These are phyloP conservation scores for Carex pumila DNA, from an alignment of 176 grass and related monocot species.

Conservation along the genomic window DNA sequence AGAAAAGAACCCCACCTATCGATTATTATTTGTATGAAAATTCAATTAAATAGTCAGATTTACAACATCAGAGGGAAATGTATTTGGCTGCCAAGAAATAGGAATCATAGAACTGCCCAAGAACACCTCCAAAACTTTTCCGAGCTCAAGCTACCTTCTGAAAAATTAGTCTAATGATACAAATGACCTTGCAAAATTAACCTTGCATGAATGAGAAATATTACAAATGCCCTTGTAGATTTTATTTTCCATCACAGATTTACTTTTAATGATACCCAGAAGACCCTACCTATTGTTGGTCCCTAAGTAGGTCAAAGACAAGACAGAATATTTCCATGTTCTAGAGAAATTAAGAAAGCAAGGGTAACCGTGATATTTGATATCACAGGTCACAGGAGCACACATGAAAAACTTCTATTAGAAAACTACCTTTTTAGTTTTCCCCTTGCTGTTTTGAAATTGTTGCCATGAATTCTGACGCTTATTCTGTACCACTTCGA, in stretches of 20 bases:
- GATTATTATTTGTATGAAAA: background rate
- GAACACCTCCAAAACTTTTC: background rate
- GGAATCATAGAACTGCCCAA: background rate
- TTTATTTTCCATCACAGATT: background rate
- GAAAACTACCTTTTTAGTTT: constrained; percentile 76
- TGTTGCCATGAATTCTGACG: constrained; percentile 96
- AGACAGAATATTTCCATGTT: background rate
- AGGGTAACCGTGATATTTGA: background rate
- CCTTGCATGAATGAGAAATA: background rate
- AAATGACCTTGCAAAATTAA: background rate
- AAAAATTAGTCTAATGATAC: background rate
- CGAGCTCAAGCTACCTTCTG: background rate
- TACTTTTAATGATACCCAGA: background rate
- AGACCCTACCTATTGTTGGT: background rate
- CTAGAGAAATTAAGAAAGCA: background rate
- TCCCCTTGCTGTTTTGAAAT: constrained; percentile 89
- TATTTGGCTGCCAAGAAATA: background rate
- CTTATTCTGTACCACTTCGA: constrained; percentile 89
- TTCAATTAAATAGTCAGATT: background rate
- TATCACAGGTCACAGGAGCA: background rate
- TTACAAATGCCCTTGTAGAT: background rate
- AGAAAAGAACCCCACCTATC: constrained; percentile 88
- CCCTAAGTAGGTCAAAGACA: background rate
- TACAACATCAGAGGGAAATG: background rate
- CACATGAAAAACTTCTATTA: background rate